Evolutionary conservation across 2,329 filamentous ascomycete genomes (phyloP), one percentile per base, ranked within the genome.

Genomic region (Fusarium nurragi): DNA sequence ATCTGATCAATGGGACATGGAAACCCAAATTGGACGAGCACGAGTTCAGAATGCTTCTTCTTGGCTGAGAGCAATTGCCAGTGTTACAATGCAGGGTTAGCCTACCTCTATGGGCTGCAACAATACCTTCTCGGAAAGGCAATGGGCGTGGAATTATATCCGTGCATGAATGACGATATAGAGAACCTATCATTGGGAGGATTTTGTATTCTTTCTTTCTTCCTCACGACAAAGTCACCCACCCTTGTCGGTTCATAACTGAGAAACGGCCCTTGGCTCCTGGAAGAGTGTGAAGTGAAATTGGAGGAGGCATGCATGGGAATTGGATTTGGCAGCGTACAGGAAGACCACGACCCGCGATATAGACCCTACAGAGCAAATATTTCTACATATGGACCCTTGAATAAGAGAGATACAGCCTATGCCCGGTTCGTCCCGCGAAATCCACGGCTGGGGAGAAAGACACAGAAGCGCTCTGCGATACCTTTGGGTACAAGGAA

Each of bases 371-470:
- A 25, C 12, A 43, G 19, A 25, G 34, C 39, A 59, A 26, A 40
- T 16, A 44, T 39, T 36, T 34, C 26, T 18, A 40, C 26, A n/a
- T 13, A 36, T 13, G 21, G 34, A n/a, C 40, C 21, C 26, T 18
- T 13, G 12, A 34, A 37, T 26, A 26, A 32, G 26, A 40, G 38
- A 34, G n/a, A 41, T 39, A 60, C 34, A 60, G 39, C 41, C 26
- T 32, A 37, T 52, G 44, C 63, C 57, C 65, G 60, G 60, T 51
- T 25, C 36, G 53, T 66, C 52, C 58, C 55, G 65, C 65, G 41
- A 30, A 39, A 39, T 6, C 44, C 39, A 62, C n/a, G 46, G 49
- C 43, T 51, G 43, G 37, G 51, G 50, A 51, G 19, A 51, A 64
- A 40, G 48, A 51, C 40, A 36, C 30, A 36, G 39, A 16, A 45